These are phyloP conservation scores for Fusarium sp. DNA, from an alignment of 2,329 filamentous ascomycete species.

Conservation along the genomic window DNA sequence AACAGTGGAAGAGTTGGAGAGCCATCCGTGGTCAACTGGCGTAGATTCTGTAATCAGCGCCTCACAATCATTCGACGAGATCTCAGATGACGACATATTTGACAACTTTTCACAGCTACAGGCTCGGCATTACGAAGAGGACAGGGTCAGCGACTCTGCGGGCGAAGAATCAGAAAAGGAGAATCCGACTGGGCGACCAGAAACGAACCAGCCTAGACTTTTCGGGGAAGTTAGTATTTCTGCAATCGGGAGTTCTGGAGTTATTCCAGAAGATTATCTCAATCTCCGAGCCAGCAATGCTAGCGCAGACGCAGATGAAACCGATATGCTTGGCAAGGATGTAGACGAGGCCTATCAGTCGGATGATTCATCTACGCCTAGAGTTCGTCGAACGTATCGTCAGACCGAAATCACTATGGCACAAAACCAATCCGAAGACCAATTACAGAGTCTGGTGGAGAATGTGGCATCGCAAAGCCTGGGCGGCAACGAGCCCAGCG, in stretches of 20 bases:
- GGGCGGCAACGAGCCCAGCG: constrained; percentile 54
- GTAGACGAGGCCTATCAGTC: constrained; percentile 56
- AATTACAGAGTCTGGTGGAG: constrained; percentile 61
- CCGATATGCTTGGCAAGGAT: constrained; percentile 57
- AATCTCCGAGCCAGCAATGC: constrained; percentile 58
- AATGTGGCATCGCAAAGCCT: constrained; percentile 66
- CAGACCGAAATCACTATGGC: constrained; percentile 51
- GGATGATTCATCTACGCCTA: constrained; percentile 48
- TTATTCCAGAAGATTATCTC: constrained; percentile 57
- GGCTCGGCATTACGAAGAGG: constrained; percentile 47
- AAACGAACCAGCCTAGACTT: constrained; percentile 52
- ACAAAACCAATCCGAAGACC: constrained; percentile 57
- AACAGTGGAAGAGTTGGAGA: constrained; percentile 73
- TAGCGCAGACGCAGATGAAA: constrained; percentile 49
- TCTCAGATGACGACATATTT: constrained; percentile 68
- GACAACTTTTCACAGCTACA: constrained; percentile 67
- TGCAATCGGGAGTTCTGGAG: constrained; percentile 63
- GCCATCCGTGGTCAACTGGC: constrained; percentile 75
- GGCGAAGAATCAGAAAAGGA: constrained; percentile 82
- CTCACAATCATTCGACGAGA: constrained; percentile 66
- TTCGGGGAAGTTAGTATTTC: constrained; percentile 66
- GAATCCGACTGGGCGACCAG: constrained; percentile 73
- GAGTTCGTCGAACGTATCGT: constrained; percentile 35
- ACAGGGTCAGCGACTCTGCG: constrained; percentile 55
- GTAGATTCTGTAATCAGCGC: constrained; percentile 44